A percentile compares a stretch with the other conserved stretches of the same genome.
Conservation (phyloP, 2,329 filamentous ascomycete genomes). For the Sporothrix brasiliensis region DNA sequence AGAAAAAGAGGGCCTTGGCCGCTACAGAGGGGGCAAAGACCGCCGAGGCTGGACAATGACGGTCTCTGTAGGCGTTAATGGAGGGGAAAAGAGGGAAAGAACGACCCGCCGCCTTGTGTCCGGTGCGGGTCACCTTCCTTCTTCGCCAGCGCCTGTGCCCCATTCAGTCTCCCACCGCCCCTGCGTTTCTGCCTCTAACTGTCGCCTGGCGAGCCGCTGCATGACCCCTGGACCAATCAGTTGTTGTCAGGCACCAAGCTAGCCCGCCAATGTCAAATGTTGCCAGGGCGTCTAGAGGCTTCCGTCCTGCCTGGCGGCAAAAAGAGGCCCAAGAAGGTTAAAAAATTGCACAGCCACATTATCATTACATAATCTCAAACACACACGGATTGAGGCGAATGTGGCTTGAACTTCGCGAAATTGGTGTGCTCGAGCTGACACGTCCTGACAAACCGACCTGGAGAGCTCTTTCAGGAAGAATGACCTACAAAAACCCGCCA, state of each 20-base stretch:
- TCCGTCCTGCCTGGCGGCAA: constrained; percentile 25
- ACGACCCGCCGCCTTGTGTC: constrained; percentile 20
- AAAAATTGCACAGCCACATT: constrained; percentile 23
- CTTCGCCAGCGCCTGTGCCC: constrained; percentile 1
- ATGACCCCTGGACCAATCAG: constrained; percentile 15
- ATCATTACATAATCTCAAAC: constrained; percentile 9
- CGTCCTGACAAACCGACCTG: constrained; percentile 18
- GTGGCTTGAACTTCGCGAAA: constrained; percentile 6
- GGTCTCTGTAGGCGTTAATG: constrained; percentile 16
- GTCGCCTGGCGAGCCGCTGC: constrained; percentile 13
- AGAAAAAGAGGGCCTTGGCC: constrained; percentile 24
- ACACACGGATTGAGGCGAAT: background rate
- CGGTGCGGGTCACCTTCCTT: constrained; percentile 22
- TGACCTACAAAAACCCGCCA: background rate
- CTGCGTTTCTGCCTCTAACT: background rate
- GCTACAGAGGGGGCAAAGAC: constrained; percentile 3
- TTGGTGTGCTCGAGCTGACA: background rate
- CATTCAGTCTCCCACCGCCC: constrained; percentile 11
- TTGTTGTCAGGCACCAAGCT: constrained; percentile 22
- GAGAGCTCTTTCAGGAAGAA: background rate
- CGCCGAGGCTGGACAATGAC: constrained; percentile 11
- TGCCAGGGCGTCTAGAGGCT: constrained; percentile 20
- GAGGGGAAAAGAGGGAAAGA: constrained; percentile 31
- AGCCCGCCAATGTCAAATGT: background rate
- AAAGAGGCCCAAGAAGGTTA: background rate